Percentiles rank a stretch among this genome's conserved stretches.
Conservation (phyloP, 108 stramenopile genomes). For the Stephanodiscus triporus region DNA sequence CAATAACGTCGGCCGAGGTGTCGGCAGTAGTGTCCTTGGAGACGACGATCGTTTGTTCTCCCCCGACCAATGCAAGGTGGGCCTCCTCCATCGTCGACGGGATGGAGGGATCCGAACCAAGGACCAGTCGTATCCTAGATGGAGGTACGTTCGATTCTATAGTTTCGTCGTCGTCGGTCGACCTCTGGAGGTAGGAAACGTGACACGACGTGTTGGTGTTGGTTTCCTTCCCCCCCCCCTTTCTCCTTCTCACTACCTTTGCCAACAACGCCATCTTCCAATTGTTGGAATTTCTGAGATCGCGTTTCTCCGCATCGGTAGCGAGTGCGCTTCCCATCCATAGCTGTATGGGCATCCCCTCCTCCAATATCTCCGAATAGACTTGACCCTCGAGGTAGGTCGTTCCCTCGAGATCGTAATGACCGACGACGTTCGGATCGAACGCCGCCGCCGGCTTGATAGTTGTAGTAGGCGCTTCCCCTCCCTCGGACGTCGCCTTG, state of each 20-base stretch:
- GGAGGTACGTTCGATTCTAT: conserved; percentile 66
- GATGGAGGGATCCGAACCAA: conserved; percentile 68
- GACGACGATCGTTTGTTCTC: conserved; percentile 58
- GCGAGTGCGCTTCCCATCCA: conserved; percentile 69
- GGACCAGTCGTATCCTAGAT: conserved; percentile 63
- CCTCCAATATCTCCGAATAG: conserved; percentile 69
- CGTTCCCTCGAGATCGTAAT: conserved; percentile 55
- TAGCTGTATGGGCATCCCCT: conserved; percentile 83
- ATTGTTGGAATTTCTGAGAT: conserved; percentile 47
- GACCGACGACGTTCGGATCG: conserved; percentile 44
- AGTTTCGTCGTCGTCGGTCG: conserved; percentile 71
- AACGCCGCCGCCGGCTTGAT: conserved; percentile 7
- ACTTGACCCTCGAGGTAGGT: conserved; percentile 71
- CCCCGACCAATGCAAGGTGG: conserved; percentile 69
- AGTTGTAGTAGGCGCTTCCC: neutral
- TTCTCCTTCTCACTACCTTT: conserved; percentile 21
- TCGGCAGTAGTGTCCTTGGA: conserved; percentile 3
- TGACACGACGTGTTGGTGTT: conserved; percentile 48
- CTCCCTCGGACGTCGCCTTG: neutral
- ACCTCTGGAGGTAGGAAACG: conserved; percentile 63
- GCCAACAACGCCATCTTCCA: conserved; percentile 77
- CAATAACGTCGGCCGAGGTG: conserved; percentile 36
- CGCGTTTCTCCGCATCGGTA: conserved; percentile 51
- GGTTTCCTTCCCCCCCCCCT: neutral
- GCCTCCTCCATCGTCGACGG: conserved; percentile 85